Percentiles rank a stretch among this genome's conserved stretches.
Evolutionary conservation across 2,329 filamentous ascomycete genomes (phyloP).

Genomic region (Aspergillus quadrilineatus): DNA sequence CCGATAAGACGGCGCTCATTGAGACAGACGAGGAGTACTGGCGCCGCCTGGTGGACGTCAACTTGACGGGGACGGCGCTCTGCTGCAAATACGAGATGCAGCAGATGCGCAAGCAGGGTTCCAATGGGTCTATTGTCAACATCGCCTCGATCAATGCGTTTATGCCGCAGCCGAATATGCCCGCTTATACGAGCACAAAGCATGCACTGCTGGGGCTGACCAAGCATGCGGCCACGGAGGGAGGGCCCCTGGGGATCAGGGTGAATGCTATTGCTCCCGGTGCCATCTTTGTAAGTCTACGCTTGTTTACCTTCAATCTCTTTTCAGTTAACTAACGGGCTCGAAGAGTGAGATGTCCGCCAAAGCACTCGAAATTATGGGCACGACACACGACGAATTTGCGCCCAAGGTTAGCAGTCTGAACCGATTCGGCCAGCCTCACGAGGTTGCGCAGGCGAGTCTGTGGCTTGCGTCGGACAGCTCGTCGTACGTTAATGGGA

Average conservation of each 20-base stretch:
- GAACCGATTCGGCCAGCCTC: conserved; percentile 20
- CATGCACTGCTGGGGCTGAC: conserved; percentile 47
- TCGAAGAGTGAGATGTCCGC: conserved; percentile 19
- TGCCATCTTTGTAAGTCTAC: conserved; percentile 1
- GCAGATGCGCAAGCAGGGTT: conserved; percentile 39
- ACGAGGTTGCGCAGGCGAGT: conserved; percentile 35
- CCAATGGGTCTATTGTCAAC: conserved; percentile 40
- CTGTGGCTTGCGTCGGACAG: conserved; percentile 36
- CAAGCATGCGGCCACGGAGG: conserved; percentile 39
- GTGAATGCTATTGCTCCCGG: conserved; percentile 36
- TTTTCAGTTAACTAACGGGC: not conserved
- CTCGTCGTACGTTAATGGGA: conserved; percentile 33
- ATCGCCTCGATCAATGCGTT: conserved; percentile 43
- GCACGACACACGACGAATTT: conserved; percentile 21
- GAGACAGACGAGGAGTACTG: conserved; percentile 40
- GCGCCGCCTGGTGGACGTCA: conserved; percentile 39
- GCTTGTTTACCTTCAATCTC: not conserved
- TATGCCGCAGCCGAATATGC: conserved; percentile 36
- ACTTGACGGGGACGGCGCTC: conserved; percentile 44
- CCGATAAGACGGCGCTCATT: conserved; percentile 28
- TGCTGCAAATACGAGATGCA: conserved; percentile 44
- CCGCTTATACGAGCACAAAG: conserved; percentile 46
- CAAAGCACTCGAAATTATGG: conserved; percentile 19
- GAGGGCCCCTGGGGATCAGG: conserved; percentile 33
- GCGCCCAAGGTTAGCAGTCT: conserved; percentile 16